Base-by-base conservation (phyloP, 495 filamentous ascomycete genomes). In the Neurospora sp. region DNA sequence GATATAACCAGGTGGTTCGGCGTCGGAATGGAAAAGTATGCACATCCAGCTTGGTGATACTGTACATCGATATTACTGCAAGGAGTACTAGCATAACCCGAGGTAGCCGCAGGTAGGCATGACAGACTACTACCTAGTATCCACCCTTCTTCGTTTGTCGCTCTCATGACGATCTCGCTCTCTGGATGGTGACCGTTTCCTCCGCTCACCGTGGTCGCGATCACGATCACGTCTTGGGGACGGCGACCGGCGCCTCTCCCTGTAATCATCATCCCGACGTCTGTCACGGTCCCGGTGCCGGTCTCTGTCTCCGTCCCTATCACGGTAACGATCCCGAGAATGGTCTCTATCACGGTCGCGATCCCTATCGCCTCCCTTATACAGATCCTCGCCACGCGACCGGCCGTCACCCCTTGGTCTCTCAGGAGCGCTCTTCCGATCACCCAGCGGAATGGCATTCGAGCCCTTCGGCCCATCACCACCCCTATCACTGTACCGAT, bases 141-240 rank as follows among this genome's bases (percentile, higher is more conserved):
- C 88, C 76, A 91, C 83, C 73, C 86, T 88, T 69, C 90, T 86
- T 74, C 91, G 87, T 79, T 93, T 93, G 71, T 93, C 91, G 41
- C 82, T 81, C 46, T 83, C 84, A 75, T 87, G 81, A 35, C 87
- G 85, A 77, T 90, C 87, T 35, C 82, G 79, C 74, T 90, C 88
- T 9, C 86, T 86, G 31, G 91, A 92, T 11, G 86, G 87, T 70
- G 89, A 91, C 68, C 91, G 84, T 79, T 92, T 93, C 73, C 87
- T 82, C 72, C 83, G 74, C 38, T 88, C 84, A 74, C 89, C 85
- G 70, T 85, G 76, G 48, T 77, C 73, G 42, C 76, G 76, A 70
- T 72, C 74, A 11, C 69, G 75, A 69, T 71, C 71, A 2, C 61
- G 76, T 9, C 71, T 71, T 8, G 74, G 71, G 11, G 73, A 77